A percentile compares a stretch with the other conserved stretches of the same genome.
Conservation (phyloP, 495 filamentous ascomycete genomes). For the Daldinia bambusicola region DNA sequence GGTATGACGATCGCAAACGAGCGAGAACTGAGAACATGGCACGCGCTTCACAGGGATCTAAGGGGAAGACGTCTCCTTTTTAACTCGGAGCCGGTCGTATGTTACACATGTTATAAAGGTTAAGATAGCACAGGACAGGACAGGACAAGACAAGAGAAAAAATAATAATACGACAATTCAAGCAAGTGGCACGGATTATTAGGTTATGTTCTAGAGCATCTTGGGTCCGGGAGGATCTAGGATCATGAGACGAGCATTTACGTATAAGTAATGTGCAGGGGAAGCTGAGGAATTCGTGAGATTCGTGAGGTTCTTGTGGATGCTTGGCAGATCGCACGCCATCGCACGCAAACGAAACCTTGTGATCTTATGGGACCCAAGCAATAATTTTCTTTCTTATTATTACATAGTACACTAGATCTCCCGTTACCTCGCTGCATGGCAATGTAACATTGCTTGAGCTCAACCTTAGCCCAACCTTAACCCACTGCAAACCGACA, state of each 20-base stretch:
- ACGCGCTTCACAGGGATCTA: neutral
- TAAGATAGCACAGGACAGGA: slow-evolving; percentile 5
- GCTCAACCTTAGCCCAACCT: neutral
- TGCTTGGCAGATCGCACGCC: slow-evolving; percentile 45
- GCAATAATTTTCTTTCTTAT: slow-evolving; percentile 5
- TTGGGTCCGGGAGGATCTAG: slow-evolving; percentile 20
- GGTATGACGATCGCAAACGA: slow-evolving; percentile 4
- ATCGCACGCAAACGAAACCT: slow-evolving; percentile 46
- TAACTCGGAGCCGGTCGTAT: slow-evolving; percentile 18
- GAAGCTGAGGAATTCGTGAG: slow-evolving; percentile 5
- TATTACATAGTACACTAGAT: neutral
- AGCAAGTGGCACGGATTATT: slow-evolving; percentile 12
- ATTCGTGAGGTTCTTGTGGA: slow-evolving; percentile 32
- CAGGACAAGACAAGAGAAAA: neutral
- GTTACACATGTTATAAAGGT: slow-evolving; percentile 27
- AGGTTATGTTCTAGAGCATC: slow-evolving; percentile 22
- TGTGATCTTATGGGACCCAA: slow-evolving; percentile 28
- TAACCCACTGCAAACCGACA: slow-evolving; percentile 26
- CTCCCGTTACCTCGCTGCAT: slow-evolving; percentile 14
- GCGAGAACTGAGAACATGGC: neutral
- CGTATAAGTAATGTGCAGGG: slow-evolving; percentile 32
- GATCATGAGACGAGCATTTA: slow-evolving; percentile 27
- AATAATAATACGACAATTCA: neutral
- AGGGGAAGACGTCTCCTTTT: slow-evolving; percentile 19
- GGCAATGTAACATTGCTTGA: slow-evolving; percentile 32